Base-by-base conservation (phyloP, 2,329 filamentous ascomycete genomes). In the Zymoseptoria tritici region DNA sequence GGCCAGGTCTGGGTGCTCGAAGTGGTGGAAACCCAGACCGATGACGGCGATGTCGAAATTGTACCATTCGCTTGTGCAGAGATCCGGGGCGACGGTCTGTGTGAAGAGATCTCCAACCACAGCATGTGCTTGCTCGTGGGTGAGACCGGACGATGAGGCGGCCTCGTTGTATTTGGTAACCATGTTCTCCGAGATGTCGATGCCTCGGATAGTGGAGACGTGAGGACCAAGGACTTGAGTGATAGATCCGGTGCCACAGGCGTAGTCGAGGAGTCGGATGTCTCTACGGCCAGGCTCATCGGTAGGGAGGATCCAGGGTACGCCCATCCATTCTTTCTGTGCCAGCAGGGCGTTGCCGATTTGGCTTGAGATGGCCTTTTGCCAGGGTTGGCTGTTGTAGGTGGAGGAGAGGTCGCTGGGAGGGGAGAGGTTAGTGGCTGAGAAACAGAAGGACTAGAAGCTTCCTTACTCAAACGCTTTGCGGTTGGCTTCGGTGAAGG, bases 11-110 rank as follows among this genome's bases (percentile, higher is more conserved):
- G 71, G 68, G 31, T 71, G 49, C 46, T 70, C 67, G 46, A 80
- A 78, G 54, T 79, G 78, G 63, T 80, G 78, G 66, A 79, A 79
- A 0, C 73, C 77, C 4, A 77, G 72, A 0, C 76, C 74, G 9
- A 78, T 72, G 9, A 74, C 72, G 0, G 72, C 77, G 9, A 79
- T 60, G 56, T 80, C 78, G 62, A 79, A 80, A 46, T 72, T 62
- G 19, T 71, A 65, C 64, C 68, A 77, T 42, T 76, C 68, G 0
- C 68, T 57, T 0, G 59, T 66, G 0, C 65, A 59, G 5, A 78
- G 56, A 2, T 66, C 42, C 0, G 66, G 21, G 0, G 72, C 66
- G 5, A 26, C 54, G 1, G 29, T 70, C 56, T 4, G 68, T 46
- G 71, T 66, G 52, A 75, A 70, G 0, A 79, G 63, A 60, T 80